A percentile compares a stretch with the other conserved stretches of the same genome.
Evolutionary conservation across 2,329 filamentous ascomycete genomes (phyloP).

Genomic region (Scedosporium aurantiacum): DNA sequence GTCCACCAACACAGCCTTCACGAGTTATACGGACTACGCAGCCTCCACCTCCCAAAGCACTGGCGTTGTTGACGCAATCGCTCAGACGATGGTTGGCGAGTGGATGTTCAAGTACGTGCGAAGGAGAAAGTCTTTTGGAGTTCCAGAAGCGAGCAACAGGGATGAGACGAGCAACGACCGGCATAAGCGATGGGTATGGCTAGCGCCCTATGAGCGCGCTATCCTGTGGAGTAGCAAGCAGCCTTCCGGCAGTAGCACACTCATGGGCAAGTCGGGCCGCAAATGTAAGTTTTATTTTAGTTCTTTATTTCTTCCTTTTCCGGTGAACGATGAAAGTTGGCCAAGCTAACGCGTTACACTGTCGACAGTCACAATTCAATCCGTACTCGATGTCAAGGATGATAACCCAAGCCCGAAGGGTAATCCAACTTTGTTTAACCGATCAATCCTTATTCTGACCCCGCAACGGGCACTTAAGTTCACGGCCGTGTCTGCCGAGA

Average conservation of each 20-base stretch:
- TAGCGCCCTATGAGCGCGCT: slow-evolving; percentile 88
- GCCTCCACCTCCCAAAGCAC: slow-evolving; percentile 48
- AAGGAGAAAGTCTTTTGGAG: slow-evolving; percentile 81
- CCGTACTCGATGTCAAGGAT: slow-evolving; percentile 92
- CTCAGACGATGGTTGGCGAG: slow-evolving; percentile 95
- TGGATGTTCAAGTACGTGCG: slow-evolving; percentile 92
- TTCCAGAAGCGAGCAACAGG: slow-evolving; percentile 53
- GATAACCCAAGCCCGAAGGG: slow-evolving; percentile 77
- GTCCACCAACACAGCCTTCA: slow-evolving; percentile 43
- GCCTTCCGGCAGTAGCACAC: slow-evolving; percentile 71
- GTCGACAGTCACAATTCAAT: slow-evolving; percentile 73
- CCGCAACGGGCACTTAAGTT: slow-evolving; percentile 92
- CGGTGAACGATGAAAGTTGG: background rate
- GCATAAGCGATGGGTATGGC: slow-evolving; percentile 97
- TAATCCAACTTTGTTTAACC: slow-evolving; percentile 59
- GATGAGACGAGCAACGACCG: slow-evolving; percentile 66
- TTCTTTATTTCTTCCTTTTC: background rate
- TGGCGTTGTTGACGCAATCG: slow-evolving; percentile 88
- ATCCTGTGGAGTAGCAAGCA: slow-evolving; percentile 99
- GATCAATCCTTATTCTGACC: slow-evolving; percentile 89
- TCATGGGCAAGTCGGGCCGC: slow-evolving; percentile 88
- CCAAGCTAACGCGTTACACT: background rate
- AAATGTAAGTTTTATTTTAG: slow-evolving; percentile 58
- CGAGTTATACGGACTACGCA: slow-evolving; percentile 28
- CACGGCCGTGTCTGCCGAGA: slow-evolving; percentile 69